Evolutionary conservation across 345 rosid genomes (phyloP).

Genomic region (Angophora floribunda): DNA sequence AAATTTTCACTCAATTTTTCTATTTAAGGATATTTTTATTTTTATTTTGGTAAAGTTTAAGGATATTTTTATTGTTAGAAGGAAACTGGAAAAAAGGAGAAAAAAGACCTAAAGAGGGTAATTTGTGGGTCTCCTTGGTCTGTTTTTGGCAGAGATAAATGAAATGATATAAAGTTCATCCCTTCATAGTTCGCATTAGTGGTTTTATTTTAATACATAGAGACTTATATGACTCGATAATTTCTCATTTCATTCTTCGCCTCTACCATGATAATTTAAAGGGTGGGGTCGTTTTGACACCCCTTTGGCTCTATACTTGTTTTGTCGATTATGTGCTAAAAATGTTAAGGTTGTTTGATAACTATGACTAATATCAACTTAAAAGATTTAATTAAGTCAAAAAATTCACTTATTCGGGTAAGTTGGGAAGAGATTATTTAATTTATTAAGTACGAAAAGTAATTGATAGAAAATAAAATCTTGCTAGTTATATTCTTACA

Average conservation of each 20-base stretch:
- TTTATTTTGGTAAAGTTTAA: no score
- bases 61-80: neutral
- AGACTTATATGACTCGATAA: neutral
- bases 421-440: neutral
- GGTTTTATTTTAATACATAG: neutral
- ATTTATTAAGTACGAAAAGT: neutral
- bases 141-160: neutral
- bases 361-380: neutral
- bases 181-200: neutral
- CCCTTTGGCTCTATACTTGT: neutral
- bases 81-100: neutral
- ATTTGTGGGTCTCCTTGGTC: neutral
- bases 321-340: neutral
- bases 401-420: neutral
- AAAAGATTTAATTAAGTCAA: neutral
- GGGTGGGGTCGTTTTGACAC: neutral
- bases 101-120: neutral
- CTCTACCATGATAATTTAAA: rapidly evolving
- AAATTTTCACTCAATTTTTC: neutral
- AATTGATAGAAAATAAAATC: neutral
- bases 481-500: neutral
- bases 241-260: neutral
- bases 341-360: neutral
- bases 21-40: neutral
- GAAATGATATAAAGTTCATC: neutral